phyloP scores from a whole-genome alignment of 2,329 filamentous ascomycete genomes.

The Aspergillus fumigatus region DNA sequence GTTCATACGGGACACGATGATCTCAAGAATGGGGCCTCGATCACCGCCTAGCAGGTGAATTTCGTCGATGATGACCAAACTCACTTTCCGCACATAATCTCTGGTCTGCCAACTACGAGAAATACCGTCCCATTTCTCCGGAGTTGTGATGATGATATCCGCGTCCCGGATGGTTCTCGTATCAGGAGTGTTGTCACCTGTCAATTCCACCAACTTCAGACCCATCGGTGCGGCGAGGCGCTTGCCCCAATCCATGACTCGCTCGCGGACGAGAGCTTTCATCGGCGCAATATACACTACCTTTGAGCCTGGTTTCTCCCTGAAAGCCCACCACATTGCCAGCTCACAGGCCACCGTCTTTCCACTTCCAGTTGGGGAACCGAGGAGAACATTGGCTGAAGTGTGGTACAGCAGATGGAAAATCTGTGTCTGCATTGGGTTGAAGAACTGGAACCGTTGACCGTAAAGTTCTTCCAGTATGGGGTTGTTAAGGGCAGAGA shows the following conservation, averaged over 20 bases:
- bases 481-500: conserved; percentile 82
- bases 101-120: conserved; percentile 97
- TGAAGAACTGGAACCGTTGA: conserved; percentile 90
- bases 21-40: conserved; percentile 94
- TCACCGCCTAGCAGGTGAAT: conserved; percentile 97
- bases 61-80: conserved; percentile 95
- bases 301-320: conserved; percentile 89
- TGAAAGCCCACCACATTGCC: conserved; percentile 99
- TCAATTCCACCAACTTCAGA: conserved; percentile 88
- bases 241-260: conserved; percentile 89
- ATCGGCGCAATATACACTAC: conserved; percentile 99
- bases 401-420: conserved; percentile 97
- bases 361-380: conserved; percentile 93
- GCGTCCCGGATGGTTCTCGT: conserved; percentile 92
- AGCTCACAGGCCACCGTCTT: conserved; percentile 96
- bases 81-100: conserved; percentile 91
- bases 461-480: conserved; percentile 83
- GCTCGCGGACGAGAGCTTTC: conserved; percentile 95
- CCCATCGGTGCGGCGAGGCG: conserved; percentile 79
- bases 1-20: conserved; percentile 92
- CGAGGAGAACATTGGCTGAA: conserved; percentile 82
- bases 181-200: conserved; percentile 96
- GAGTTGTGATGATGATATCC: conserved; percentile 96
- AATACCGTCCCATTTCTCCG: conserved; percentile 99
- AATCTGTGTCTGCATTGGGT: conserved; percentile 98